Base-by-base conservation (phyloP, 208 protist genomes). In the Leishmania major region DNA sequence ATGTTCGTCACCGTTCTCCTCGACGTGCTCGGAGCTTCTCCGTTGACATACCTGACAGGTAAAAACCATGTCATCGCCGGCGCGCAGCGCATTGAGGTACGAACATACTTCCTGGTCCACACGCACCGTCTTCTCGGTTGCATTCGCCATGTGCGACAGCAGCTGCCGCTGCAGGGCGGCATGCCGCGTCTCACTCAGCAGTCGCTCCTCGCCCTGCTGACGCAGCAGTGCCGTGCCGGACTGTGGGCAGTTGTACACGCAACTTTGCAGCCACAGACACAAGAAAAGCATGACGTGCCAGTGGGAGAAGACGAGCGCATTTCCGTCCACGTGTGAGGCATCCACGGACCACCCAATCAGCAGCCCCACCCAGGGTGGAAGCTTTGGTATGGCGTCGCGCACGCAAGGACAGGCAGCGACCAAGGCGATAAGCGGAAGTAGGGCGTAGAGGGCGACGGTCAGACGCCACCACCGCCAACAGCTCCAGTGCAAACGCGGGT, bases 231-330 rank as follows among this genome's bases (percentile, higher is more conserved):
- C 62, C 35, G 70, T 49, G 1, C 78, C 74, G 53, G 35, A 91
- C 75, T 83, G 80, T 13, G 85, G 84, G 67, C 84, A 80, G 66
- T 80, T 84, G 73, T 85, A 86, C 45, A 84, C 57, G 62, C 84
- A 77, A n/a, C 62, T 77, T 78, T 91, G 85, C 66, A 89, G 22
- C 82, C 80, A 84, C 1, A 89, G 60, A 3, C 71, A 43, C 53
- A 84, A 79, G 64, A 91, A 76, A 19, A 88, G 73, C 37, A 69
- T 64, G 7, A 81, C 83, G 47, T 84, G 79, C 57, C 76, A 57
- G 3, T 17, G 25, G 1, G 80, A 77, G 57, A 89, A 77, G 35
- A 45, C 66, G 7, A 87, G 66, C 28, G 67, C 59, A 11, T 67
- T 75, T 31, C 60, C 70, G 17, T 72, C 47, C 45, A 82, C 85